phyloP scores from a whole-genome alignment of 192 early-diverging fungal species.

The Neocallimastix lanati region DNA sequence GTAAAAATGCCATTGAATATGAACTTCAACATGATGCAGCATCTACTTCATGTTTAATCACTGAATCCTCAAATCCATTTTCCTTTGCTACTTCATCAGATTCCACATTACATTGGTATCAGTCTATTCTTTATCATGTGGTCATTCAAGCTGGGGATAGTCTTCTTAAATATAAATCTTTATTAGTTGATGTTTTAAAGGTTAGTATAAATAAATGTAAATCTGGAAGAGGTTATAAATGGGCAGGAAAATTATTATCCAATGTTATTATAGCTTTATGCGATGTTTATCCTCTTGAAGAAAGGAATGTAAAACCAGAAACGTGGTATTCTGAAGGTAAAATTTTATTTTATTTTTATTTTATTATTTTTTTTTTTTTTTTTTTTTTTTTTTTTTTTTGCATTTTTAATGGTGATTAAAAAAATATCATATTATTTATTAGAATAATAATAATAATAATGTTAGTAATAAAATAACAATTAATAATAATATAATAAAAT shows the following conservation, averaged over 20 bases:
- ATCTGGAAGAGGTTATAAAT: slow-evolving; percentile 44
- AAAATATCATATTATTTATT: no score
- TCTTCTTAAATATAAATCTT: slow-evolving; percentile 22
- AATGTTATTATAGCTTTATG: slow-evolving; percentile 20
- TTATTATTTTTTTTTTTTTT: no score
- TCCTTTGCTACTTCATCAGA: slow-evolving; percentile 33
- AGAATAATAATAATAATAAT: no score
- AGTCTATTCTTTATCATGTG: slow-evolving; percentile 41
- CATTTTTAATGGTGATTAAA: no score
- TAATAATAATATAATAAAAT: no score
- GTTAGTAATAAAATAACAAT: no score
- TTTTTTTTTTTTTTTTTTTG: no score
- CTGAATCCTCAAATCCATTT: slow-evolving; percentile 14
- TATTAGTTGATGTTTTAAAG: slow-evolving; percentile 22
- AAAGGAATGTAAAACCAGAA: slow-evolving; percentile 19
- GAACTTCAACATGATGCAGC: slow-evolving; percentile 51
- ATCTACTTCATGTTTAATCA: slow-evolving; percentile 17
- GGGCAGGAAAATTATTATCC: slow-evolving; percentile 43
- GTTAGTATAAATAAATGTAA: slow-evolving; percentile 31
- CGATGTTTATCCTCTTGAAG: slow-evolving; percentile 37
- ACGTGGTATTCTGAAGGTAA: slow-evolving; percentile 34
- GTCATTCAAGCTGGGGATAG: slow-evolving; percentile 21
- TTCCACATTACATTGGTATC: slow-evolving; percentile 59
- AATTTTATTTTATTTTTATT: no score
- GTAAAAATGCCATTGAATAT: slow-evolving; percentile 25